A percentile compares a stretch with the other conserved stretches of the same genome.
These are phyloP conservation scores for Syzygium jambos DNA, from an alignment of 345 rosid genomes.

Conservation along the genomic window DNA sequence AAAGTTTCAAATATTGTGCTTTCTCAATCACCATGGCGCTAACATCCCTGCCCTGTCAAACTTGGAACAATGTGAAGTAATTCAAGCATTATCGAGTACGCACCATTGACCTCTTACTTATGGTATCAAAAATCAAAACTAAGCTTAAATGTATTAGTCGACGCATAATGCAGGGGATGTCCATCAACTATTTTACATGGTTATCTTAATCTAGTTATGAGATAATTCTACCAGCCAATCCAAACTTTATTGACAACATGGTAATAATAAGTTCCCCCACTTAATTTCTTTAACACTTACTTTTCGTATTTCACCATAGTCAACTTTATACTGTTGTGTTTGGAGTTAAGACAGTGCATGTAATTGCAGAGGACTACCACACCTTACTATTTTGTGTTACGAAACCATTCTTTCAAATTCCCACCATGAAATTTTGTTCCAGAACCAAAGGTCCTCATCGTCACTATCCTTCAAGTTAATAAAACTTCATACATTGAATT, in stretches of 20 bases:
- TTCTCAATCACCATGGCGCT: slow-evolving; percentile 19
- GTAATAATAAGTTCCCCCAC: neutral
- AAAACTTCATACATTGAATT: neutral
- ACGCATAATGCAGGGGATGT: neutral
- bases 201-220: neutral
- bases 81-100: neutral
- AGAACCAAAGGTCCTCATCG: neutral
- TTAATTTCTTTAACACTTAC: neutral
- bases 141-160: neutral
- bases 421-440: neutral
- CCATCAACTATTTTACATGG: neutral
- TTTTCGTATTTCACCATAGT: neutral
- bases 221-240: neutral
- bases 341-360: neutral
- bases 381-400: neutral
- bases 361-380: neutral
- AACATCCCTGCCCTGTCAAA: slow-evolving; percentile 33
- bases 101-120: neutral
- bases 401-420: neutral
- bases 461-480: neutral
- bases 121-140: neutral
- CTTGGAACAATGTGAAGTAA: neutral
- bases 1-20: slow-evolving; percentile 19
- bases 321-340: neutral
- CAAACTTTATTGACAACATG: neutral